phyloP scores from a whole-genome alignment of 2,329 filamentous ascomycete species.

The Trichoderma citrinoviride region DNA sequence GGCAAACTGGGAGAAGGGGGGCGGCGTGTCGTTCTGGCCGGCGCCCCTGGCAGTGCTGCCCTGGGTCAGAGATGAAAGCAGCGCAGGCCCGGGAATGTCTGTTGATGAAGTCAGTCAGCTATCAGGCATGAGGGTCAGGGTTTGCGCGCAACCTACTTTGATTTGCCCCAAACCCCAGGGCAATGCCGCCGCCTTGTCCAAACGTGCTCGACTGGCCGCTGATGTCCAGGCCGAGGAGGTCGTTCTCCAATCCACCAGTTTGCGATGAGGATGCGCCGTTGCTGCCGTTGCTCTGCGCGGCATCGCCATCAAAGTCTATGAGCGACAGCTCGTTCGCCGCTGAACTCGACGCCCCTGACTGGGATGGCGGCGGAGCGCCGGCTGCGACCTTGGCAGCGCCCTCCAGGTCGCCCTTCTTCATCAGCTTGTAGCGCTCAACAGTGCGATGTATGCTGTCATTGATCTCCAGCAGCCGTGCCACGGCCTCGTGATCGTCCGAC shows the following conservation, averaged over 20 bases:
- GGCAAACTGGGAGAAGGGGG: slow-evolving; percentile 52
- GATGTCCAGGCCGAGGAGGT: slow-evolving; percentile 84
- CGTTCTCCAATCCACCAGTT: slow-evolving; percentile 75
- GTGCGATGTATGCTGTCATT: slow-evolving; percentile 99
- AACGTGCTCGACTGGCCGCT: slow-evolving; percentile 59
- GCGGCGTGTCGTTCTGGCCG: slow-evolving; percentile 42
- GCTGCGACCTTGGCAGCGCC: slow-evolving; percentile 79
- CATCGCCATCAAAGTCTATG: slow-evolving; percentile 79
- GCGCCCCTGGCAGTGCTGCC: slow-evolving; percentile 54
- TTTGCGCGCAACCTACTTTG: slow-evolving; percentile 52
- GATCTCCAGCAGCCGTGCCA: slow-evolving; percentile 92
- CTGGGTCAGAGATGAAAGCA: slow-evolving; percentile 63
- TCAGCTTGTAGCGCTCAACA: slow-evolving; percentile 88
- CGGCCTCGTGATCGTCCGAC: slow-evolving; percentile 92
- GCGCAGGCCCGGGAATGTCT: slow-evolving; percentile 61
- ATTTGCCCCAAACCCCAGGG: slow-evolving; percentile 73
- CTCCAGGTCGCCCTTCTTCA: slow-evolving; percentile 92
- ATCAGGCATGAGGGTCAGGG: not conserved
- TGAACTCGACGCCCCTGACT: slow-evolving; percentile 54
- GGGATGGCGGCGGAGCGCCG: slow-evolving; percentile 59
- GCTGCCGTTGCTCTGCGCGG: slow-evolving; percentile 53
- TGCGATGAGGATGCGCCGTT: slow-evolving; percentile 45
- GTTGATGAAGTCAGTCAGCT: slow-evolving; percentile 30
- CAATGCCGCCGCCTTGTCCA: slow-evolving; percentile 76
- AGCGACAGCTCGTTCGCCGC: slow-evolving; percentile 75